Evolutionary conservation across 768 basidiomycete species (phyloP), one percentile per base, ranked within the genome.

Genomic region (Xerocomellus amylosporus): DNA sequence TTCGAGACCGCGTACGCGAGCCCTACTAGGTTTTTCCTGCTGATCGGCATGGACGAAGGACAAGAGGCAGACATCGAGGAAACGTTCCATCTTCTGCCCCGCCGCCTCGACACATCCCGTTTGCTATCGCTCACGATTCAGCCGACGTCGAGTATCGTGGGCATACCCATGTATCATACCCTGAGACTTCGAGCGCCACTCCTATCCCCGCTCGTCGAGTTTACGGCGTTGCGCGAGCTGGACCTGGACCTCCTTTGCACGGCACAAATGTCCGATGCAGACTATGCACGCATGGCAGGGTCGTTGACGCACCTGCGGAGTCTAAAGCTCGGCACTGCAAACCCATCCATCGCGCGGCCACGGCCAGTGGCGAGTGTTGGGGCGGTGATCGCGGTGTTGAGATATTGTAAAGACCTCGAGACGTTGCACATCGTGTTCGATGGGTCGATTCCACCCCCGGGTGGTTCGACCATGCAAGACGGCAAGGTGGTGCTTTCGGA

Each of bases 351-450:
- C 38, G 15, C 19, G 38, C 47, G 34, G 15, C 30, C 44, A 2
- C 37, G 43, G 26, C 65, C 58, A 14, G 40, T 15, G 14, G 58
- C 60, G 0, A 60, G 50, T 4, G 13, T 60, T 3, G 30, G 24
- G 4, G 63, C 60, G 4, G 51, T 62, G 22, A 24, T 64, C 17
- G 49, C 54, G 4, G 37, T 67, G n/a, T 26, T 67, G 45, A 39
- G 13, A 4, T 8, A 26, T 12, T 67, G 65, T 33, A 8, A 28
- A 31, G 20, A 31, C 8, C 56, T 66, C 30, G 53, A 59, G 46
- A 49, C 51, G 38, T 33, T 66, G 24, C 53, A 53, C 19, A 49
- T 66, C 43, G 47, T 53, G 30, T 67, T 67, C 31, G 57, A 67
- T 20, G 65, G 52, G 19, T 37, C 45, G 17, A 36, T 57, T 37